Percentiles rank a stretch among this genome's conserved stretches.
Evolutionary conservation across 768 basidiomycete genomes (phyloP).

Genomic region (Hygrophorus pudorinus): DNA sequence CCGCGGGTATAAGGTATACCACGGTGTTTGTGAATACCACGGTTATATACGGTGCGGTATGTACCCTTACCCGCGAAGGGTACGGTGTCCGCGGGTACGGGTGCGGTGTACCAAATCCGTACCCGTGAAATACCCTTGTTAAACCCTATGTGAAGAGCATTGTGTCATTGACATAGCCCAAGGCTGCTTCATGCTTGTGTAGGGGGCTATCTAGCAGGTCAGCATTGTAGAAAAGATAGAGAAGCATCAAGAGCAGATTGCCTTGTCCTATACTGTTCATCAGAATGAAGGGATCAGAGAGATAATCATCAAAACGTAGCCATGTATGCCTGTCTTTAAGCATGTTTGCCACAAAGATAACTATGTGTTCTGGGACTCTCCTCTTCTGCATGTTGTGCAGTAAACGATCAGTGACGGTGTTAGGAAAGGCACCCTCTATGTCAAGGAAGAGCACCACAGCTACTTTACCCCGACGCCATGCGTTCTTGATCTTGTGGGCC

Average conservation of each 20-base stretch:
- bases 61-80: no score
- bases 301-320: constrained; percentile 12
- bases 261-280: constrained; percentile 1
- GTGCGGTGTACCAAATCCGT: no score
- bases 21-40: no score
- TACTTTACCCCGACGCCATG: constrained; percentile 25
- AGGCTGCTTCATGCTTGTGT: neutral
- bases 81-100: no score
- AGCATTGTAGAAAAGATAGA: constrained; percentile 18
- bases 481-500: constrained; percentile 23
- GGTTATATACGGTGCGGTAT: no score
- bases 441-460: constrained; percentile 28
- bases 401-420: constrained; percentile 20
- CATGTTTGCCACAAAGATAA: constrained; percentile 8
- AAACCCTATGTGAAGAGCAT: no score
- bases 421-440: constrained; percentile 34
- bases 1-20: no score
- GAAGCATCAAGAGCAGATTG: neutral
- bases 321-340: constrained; percentile 9
- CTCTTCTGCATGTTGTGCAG: constrained; percentile 21
- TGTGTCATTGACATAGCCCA: constrained; percentile 13
- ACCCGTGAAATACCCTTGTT: no score
- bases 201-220: constrained; percentile 11
- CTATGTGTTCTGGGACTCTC: constrained; percentile 17
- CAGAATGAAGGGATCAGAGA: neutral